Base-by-base conservation (phyloP, 768 basidiomycete species). In the Phlebiopsis gigantea region DNA sequence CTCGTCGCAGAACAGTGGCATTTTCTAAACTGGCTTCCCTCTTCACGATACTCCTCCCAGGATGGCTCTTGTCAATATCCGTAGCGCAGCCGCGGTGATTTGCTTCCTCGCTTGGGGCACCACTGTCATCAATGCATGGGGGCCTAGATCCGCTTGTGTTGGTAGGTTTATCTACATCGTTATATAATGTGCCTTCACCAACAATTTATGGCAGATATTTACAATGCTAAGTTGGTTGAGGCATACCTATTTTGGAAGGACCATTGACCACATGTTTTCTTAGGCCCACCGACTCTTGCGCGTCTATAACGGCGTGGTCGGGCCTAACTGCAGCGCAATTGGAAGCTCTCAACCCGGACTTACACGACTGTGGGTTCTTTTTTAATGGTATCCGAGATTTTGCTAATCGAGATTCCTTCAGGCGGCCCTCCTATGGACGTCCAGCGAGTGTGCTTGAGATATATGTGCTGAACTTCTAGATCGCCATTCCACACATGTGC, bases 241-340 rank as follows among this genome's bases (percentile, higher is more conserved):
- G 6, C 48, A 7, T n/a, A 15, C 31, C 25, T 8, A 14, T 9
- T 12, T 21, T 9, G 7, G 12, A 28, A 15, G 10, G 26, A 29
- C 14, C 22, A 24, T 41, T 4, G 15, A 30, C 22, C 19, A 34
- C 30, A 12, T 10, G 21, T 12, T 2, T 21, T 12, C 1, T 10
- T 25, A 51, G 50, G 22, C 34, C 50, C 3, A 51, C 50, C 15
- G 50, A 51, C 50, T 51, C 50, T 6, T 51, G 50, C 34, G 50
- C 30, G 8, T 31, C 31, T 25, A 51, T 51, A 14, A 12, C 6
- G 3, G n/a, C 50, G 31, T 51, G 50, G 50, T 9, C 34, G 4
- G 50, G 50, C 30, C 5, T 51, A 5, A 51, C 50, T 3, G 30
- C n/a, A 22, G 50, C 29, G 3, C 1, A 51, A n/a, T 19, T 51